Base-by-base conservation (phyloP, 2,329 filamentous ascomycete genomes). In the Cordyceps sp. region DNA sequence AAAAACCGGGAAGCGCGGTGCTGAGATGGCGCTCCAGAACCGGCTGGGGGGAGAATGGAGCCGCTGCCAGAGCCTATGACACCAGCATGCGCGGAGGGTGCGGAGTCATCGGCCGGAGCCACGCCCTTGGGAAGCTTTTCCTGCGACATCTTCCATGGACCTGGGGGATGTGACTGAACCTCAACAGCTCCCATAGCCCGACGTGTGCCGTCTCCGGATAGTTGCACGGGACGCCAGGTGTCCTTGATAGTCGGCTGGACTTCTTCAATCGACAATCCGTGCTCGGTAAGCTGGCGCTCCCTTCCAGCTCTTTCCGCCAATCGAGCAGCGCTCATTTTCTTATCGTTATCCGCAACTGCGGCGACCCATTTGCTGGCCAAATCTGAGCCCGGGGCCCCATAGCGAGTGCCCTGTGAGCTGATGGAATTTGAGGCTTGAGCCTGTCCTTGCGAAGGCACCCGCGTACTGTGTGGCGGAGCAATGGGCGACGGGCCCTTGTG, bases 1-100 rank as follows among this genome's bases (percentile, higher is more conserved):
- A 78, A 78, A 50, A 78, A 78, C 27, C 72, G 56, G 7, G 73
- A 78, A 14, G 62, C 55, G 16, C 70, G 62, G 15, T 56, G 52
- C 36, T 64, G 57, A 23, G 66, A 57, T 4, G 61, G 44, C 16
- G 53, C 41, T n/a, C 41, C 44, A 18, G 48, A 42, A 6, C 48
- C 41, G 19, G 42, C 42, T 42, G 40, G 47, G 8, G 42, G 37
- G 16, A 55, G 36, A 12, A 53, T 43, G 6, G 45, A 40, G 23
- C 34, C 38, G 19, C 38, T 39, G 10, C 44, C 42, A 8, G 37
- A 37, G 16, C 49, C 48, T 31, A 53, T 47, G 13, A 49, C 43
- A 12, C 44, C 51, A 18, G 49, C 31, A 29, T 42, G 45, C 10
- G 41, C 32, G 10, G 45, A 24, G 18, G 40, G 30, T 3, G 38